Base-by-base conservation (phyloP, 2,329 filamentous ascomycete species). In the Calycina herbarum region DNA sequence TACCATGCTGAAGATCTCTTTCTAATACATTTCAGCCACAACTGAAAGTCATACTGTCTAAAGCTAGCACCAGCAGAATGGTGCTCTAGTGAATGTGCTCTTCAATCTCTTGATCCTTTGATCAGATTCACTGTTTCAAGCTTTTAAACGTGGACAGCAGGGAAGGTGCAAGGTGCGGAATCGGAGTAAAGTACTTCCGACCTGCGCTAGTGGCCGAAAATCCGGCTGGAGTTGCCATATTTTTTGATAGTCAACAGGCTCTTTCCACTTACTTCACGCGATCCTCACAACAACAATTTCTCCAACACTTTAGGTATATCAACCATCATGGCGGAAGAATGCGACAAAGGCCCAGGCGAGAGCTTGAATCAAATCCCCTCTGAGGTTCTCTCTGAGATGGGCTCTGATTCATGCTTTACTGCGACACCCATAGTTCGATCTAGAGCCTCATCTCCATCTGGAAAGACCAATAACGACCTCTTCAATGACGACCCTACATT, bases 371-470 rank as follows among this genome's bases (percentile, higher is more conserved):
- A 54, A 24, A 24, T 27, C 10, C 20, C 20, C 4, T 27, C 48
- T 10, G 45, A 51, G n/a, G 10, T 51, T 2, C 45, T 51, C 20
- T 11, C 5, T 54, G 48, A 54, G 48, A 61, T 61, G 42, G 67
- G 64, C 17, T 65, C 66, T 11, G 70, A 74, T 57, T 59, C 42
- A 29, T 67, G 62, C 45, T 70, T 70, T 57, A 67, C 59, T 42
- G 63, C 61, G 5, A 69, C 68, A 5, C 70, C 69, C 27, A 31
- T 69, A 24, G 42, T 58, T 38, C 42, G 33, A 57, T 17, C 54
- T 5, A 57, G 57, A 51, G 64, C 63, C 48, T 38, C 51, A 29
- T 56, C 61, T 54, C 20, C 24, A 13, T 54, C 11, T 8, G 61
- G 60, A 33, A 63, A 10, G 15, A 62, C 66, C 33, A 62, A 62